Percentiles rank a stretch among this genome's conserved stretches.
Conservation (phyloP, 352 stramenopile genomes). For the Phytophthora sp. region DNA sequence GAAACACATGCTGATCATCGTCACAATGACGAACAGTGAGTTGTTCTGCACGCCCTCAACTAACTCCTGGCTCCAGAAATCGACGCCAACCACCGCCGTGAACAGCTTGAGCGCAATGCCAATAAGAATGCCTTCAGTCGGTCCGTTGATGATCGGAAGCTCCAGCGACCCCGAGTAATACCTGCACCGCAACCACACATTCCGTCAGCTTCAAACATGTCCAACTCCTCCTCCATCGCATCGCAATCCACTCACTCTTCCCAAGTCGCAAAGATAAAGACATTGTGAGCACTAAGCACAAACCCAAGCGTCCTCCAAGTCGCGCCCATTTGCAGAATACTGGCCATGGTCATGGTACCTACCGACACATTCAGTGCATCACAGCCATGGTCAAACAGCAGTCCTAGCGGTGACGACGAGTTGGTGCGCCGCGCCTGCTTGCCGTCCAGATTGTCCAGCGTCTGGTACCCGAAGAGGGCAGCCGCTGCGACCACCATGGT, state of each 20-base stretch:
- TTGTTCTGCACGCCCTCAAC: slow-evolving; percentile 81
- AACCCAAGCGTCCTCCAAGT: slow-evolving; percentile 84
- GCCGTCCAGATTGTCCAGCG: slow-evolving; percentile 86
- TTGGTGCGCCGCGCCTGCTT: slow-evolving; percentile 85
- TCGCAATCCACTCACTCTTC: slow-evolving; percentile 61
- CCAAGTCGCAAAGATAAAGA: slow-evolving; percentile 90
- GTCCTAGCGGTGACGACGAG: slow-evolving; percentile 76
- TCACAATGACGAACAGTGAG: slow-evolving; percentile 78
- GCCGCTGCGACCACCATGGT: slow-evolving; percentile 62
- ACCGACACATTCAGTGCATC: slow-evolving; percentile 87
- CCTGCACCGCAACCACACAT: slow-evolving; percentile 25
- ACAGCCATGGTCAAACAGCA: slow-evolving; percentile 88
- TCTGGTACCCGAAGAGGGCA: slow-evolving; percentile 83
- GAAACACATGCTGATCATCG: slow-evolving; percentile 56
- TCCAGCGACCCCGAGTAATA: slow-evolving; percentile 96
- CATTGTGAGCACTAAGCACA: slow-evolving; percentile 74
- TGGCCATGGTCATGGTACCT: slow-evolving; percentile 82
- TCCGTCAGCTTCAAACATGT: slow-evolving; percentile 1
- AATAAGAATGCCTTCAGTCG: slow-evolving; percentile 95
- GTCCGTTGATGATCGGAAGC: slow-evolving; percentile 96
- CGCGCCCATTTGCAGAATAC: slow-evolving; percentile 74
- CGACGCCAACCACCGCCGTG: slow-evolving; percentile 61
- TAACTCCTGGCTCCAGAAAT: slow-evolving; percentile 76
- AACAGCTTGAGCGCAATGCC: slow-evolving; percentile 78
- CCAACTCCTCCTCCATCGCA: background rate